These are phyloP conservation scores for Cudoniella acicularis DNA, from an alignment of 495 filamentous ascomycete species.

Conservation along the genomic window DNA sequence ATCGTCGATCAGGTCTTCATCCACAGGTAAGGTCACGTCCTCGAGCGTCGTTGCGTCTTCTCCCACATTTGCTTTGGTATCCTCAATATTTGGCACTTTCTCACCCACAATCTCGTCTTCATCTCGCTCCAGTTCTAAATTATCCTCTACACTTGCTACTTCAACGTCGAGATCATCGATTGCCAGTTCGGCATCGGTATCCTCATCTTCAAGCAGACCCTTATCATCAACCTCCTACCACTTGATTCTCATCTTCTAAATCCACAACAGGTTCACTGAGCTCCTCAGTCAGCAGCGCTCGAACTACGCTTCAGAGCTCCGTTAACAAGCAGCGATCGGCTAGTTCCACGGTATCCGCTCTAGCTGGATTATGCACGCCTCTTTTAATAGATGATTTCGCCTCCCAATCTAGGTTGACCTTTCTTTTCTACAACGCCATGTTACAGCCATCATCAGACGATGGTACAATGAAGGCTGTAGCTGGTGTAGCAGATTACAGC, in stretches of 20 bases:
- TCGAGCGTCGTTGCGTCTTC: background rate
- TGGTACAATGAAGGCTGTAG: constrained; percentile 42
- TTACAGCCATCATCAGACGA: constrained; percentile 56
- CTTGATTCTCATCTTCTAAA: background rate
- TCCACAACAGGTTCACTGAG: constrained; percentile 16
- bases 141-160: no score
- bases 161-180: background rate
- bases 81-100: no score
- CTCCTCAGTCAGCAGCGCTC: no score
- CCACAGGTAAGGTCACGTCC: background rate
- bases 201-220: background rate
- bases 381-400: constrained; percentile 59
- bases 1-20: background rate
- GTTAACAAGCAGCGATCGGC: no score
- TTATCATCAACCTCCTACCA: background rate
- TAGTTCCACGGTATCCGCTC: constrained; percentile 11
- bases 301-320: no score
- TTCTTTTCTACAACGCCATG: constrained; percentile 60
- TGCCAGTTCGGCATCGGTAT: background rate
- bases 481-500: constrained; percentile 9
- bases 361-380: constrained; percentile 39
- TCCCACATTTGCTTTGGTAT: no score
- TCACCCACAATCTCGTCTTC: no score
- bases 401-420: constrained; percentile 62
- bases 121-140: no score